Conservation (phyloP, 148 eudicot genomes). For the Vaccinium corymbosum region DNA sequence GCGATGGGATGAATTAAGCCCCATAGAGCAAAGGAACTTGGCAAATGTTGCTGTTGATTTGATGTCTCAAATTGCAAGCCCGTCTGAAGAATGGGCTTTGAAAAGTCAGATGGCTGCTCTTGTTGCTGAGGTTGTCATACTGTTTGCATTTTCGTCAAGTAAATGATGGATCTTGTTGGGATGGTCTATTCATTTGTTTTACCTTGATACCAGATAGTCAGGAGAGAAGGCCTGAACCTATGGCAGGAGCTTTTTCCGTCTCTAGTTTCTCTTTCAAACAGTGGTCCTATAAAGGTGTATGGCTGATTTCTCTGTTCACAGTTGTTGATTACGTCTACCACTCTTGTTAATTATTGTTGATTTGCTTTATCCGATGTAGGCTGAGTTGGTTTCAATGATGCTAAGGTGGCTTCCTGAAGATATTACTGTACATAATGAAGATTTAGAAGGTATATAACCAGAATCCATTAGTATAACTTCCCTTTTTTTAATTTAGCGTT, state of each 20-base stretch:
- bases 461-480: not conserved
- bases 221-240: slow-evolving; percentile 80
- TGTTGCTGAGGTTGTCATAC: slow-evolving; percentile 71
- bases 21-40: slow-evolving; percentile 62
- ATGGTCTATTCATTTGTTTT: slow-evolving; percentile 12
- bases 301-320: slow-evolving; percentile 11
- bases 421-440: slow-evolving; percentile 96
- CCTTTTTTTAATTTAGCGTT: not conserved
- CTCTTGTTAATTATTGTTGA: slow-evolving; percentile 9
- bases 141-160: slow-evolving; percentile 5
- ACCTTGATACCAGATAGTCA: slow-evolving; percentile 56
- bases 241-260: slow-evolving; percentile 90
- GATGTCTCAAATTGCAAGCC: slow-evolving; percentile 72
- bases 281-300: slow-evolving; percentile 86
- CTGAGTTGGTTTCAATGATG: slow-evolving; percentile 92
- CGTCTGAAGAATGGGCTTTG: slow-evolving; percentile 85
- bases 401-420: slow-evolving; percentile 99
- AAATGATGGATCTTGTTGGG: slow-evolving; percentile 11
- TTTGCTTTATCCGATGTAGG: slow-evolving; percentile 40
- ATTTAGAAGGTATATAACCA: slow-evolving; percentile 70
- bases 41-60: slow-evolving; percentile 71
- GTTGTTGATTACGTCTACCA: not conserved
- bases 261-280: slow-evolving; percentile 65
- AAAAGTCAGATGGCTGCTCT: slow-evolving; percentile 96
- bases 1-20: slow-evolving; percentile 82